These are phyloP conservation scores for Saccharomyces hybrid DNA, from an alignment of 1,139 yeast genomes.

Conservation along the genomic window DNA sequence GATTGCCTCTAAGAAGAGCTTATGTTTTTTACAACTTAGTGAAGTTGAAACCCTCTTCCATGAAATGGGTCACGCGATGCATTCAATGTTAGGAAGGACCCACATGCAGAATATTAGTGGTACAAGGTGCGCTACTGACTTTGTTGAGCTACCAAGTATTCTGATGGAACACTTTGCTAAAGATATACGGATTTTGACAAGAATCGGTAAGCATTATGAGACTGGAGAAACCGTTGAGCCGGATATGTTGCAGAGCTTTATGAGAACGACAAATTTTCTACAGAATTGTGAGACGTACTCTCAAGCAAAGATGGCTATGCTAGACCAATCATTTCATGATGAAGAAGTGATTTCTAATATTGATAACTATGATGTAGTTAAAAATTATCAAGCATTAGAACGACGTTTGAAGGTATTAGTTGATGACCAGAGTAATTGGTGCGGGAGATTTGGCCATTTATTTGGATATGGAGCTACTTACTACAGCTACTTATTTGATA, in stretches of 20 bases:
- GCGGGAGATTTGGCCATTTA: conserved; percentile 87
- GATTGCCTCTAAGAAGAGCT: conserved; percentile 18
- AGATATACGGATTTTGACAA: conserved; percentile 64
- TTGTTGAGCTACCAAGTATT: conserved; percentile 93
- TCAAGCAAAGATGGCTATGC: conserved; percentile 81
- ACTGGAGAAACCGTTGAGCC: conserved; percentile 58
- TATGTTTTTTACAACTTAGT: conserved; percentile 51
- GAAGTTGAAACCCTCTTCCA: conserved; percentile 94
- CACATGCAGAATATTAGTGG: conserved; percentile 90
- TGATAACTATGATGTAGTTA: conserved; percentile 37
- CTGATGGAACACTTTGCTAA: conserved; percentile 89
- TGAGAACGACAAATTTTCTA: conserved; percentile 47
- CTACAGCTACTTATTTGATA: conserved; percentile 82
- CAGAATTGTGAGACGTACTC: conserved; percentile 71
- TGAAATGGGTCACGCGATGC: conserved; percentile 99
- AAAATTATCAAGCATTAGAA: conserved; percentile 64
- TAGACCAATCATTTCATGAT: conserved; percentile 76
- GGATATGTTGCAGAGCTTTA: conserved; percentile 43
- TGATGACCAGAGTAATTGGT: conserved; percentile 74
- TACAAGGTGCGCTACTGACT: conserved; percentile 91
- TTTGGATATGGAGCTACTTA: conserved; percentile 93
- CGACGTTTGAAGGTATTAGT: conserved; percentile 45
- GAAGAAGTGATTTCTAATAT: conserved; percentile 18
- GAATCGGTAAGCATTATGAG: conserved; percentile 65
- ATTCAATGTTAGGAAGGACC: conserved; percentile 91